phyloP scores from a whole-genome alignment of 2,329 filamentous ascomycete species.

The Penicillium fuscoglaucum region DNA sequence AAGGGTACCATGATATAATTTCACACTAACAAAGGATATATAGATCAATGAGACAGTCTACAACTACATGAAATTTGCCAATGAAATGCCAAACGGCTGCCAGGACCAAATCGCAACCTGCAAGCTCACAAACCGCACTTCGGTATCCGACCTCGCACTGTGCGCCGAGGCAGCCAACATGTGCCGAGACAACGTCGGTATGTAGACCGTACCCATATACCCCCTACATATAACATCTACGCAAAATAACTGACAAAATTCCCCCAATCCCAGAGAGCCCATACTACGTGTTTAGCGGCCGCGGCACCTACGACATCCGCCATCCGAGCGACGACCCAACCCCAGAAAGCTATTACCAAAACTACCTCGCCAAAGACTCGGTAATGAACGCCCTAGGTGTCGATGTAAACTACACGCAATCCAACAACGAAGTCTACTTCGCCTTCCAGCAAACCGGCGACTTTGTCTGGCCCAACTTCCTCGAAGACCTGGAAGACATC shows the following conservation, averaged over 20 bases:
- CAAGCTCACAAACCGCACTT: slow-evolving; percentile 58
- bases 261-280: slow-evolving; percentile 43
- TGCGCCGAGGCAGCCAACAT: slow-evolving; percentile 58
- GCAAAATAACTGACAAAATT: background rate
- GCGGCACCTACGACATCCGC: slow-evolving; percentile 63
- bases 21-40: slow-evolving; percentile 12
- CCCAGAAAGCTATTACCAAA: slow-evolving; percentile 60
- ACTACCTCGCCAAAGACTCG: slow-evolving; percentile 63
- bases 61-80: slow-evolving; percentile 59
- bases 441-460: slow-evolving; percentile 59
- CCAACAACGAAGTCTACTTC: slow-evolving; percentile 45
- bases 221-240: background rate
- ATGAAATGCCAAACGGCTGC: slow-evolving; percentile 61
- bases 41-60: slow-evolving; percentile 60
- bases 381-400: slow-evolving; percentile 63
- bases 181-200: slow-evolving; percentile 57
- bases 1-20: background rate
- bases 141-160: slow-evolving; percentile 50
- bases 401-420: slow-evolving; percentile 59
- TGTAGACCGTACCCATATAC: slow-evolving; percentile 11
- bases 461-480: slow-evolving; percentile 63
- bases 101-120: slow-evolving; percentile 68
- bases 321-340: slow-evolving; percentile 60
- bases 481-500: slow-evolving; percentile 60
- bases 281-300: slow-evolving; percentile 56